Evolutionary conservation across 208 protist species (phyloP), one percentile per base, ranked within the genome.

Genomic region (Leishmania mexicana): DNA sequence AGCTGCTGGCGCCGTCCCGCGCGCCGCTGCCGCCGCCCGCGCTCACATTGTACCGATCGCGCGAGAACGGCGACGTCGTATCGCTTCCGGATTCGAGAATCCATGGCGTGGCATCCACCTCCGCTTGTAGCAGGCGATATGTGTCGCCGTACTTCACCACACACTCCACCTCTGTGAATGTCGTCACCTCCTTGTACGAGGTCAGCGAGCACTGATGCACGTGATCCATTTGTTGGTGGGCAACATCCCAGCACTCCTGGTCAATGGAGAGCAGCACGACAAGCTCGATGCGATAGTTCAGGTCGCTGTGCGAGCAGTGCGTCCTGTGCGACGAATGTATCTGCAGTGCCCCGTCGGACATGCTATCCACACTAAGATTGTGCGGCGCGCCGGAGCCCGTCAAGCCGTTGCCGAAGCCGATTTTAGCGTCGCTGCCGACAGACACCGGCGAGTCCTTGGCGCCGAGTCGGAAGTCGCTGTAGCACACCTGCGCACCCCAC

Each of bases 401-500:
- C 8, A 81, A 57, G 17, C 72, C 38, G 75, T 65, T 77, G 53
- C 57, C 57, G 76, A 73, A 73, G 72, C 31, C 75, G 49, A 68
- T 38, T 35, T 78, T 82, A 68, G 83, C 47, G 17, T 83, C 74
- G 38, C 75, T 81, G 28, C 60, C n/a, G 15, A 74, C 77, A 11
- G 76, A 75, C 70, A 64, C 71, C 0, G 81, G 60, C 65, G 79
- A 75, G 75, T 40, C 75, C 28, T 75, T 58, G 24, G 24, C 40
- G 24, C 64, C 47, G n/a, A 91, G 60, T 53, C 90, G 80, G 86
- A 98, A 96, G 80, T 92, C 89, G 79, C 67, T 90, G 86, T 94
- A 96, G 31, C 87, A 81, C 31, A 96, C 81, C 77, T 98, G 86
- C 19, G 92, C 89, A 45, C 86, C 85, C 93, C 95, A 98, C 64